phyloP scores from a whole-genome alignment of 2,329 filamentous ascomycete genomes.

The Colletotrichum sp. region DNA sequence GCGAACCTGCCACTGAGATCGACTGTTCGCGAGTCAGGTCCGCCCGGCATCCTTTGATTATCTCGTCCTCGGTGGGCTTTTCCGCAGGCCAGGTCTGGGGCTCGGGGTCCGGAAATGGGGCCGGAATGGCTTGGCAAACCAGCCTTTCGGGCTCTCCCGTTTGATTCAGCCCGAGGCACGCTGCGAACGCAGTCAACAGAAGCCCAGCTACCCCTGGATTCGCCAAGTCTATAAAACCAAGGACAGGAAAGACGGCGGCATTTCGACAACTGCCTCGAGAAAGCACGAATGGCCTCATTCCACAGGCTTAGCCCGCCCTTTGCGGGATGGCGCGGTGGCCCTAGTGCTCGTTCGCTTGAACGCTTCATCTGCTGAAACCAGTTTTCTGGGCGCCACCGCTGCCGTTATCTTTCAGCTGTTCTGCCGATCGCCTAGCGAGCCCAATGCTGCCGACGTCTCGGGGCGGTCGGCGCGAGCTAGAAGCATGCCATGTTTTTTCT shows the following conservation, averaged over 20 bases:
- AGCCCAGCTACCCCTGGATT: not conserved
- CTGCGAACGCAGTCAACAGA: not conserved
- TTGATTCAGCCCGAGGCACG: not conserved
- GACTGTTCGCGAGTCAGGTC: not conserved
- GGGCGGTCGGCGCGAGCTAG: not conserved
- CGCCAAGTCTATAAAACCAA: not conserved
- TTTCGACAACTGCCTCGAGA: not conserved
- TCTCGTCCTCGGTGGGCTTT: not conserved
- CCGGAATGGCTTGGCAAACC: not conserved
- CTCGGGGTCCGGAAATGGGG: not conserved
- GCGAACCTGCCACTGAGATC: not conserved
- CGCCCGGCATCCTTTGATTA: not conserved
- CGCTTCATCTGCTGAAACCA: not conserved
- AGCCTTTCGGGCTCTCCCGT: not conserved
- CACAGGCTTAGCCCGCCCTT: not conserved
- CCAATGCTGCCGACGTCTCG: not conserved
- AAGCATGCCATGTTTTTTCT: not conserved
- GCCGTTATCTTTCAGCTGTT: not conserved
- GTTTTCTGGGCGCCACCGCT: not conserved
- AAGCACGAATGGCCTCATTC: not conserved
- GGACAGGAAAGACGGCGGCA: not conserved
- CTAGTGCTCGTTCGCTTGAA: not conserved
- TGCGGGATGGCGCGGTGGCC: not conserved
- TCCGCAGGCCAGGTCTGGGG: not conserved
- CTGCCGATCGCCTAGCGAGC: not conserved